Base-by-base conservation (phyloP, 73 alveolate genomes). In the Loxodes magnus region DNA sequence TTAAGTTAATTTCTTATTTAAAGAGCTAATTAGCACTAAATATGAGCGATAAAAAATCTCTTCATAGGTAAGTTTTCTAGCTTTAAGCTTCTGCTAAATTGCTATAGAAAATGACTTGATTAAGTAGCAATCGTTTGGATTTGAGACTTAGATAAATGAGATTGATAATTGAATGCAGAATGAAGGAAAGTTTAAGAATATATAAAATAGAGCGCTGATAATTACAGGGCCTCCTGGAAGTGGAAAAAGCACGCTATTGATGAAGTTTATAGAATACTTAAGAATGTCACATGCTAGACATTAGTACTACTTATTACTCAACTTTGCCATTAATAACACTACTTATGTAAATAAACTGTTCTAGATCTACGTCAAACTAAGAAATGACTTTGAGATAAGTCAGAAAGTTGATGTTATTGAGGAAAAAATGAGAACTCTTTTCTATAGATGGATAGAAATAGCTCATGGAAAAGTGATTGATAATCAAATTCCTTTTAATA, bases 141-240 rank as follows among this genome's bases (percentile, higher is more conserved):
- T n/a, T n/a, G n/a, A n/a, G n/a, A n/a, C n/a, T n/a, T n/a, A n/a
- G n/a, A n/a, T n/a, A n/a, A n/a, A n/a, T n/a, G n/a, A n/a, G n/a
- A n/a, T n/a, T n/a, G n/a, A n/a, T n/a, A n/a, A n/a, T n/a, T n/a
- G n/a, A n/a, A n/a, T n/a, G n/a, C n/a, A n/a, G n/a, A n/a, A n/a
- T n/a, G n/a, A n/a, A n/a, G n/a, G n/a, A n/a, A n/a, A n/a, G n/a
- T n/a, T n/a, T n/a, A 24, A 24, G 10, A 24, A 9, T 1, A 2
- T 24, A 7, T 14, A 19, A 5, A 66, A 66, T 34, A 20, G 39
- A 0, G 73, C 80, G 14, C 56, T 66, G 3, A 26, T 66, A 9
- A 59, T 66, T 6, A 57, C 80, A 5, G 80, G 80, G 2, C 73
- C 55, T 29, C 54, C 67, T 15, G 71, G 72, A 14, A 24, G 80